Evolutionary conservation across 208 protist species (phyloP).

Genomic region (Crithidia acanthocephali): DNA sequence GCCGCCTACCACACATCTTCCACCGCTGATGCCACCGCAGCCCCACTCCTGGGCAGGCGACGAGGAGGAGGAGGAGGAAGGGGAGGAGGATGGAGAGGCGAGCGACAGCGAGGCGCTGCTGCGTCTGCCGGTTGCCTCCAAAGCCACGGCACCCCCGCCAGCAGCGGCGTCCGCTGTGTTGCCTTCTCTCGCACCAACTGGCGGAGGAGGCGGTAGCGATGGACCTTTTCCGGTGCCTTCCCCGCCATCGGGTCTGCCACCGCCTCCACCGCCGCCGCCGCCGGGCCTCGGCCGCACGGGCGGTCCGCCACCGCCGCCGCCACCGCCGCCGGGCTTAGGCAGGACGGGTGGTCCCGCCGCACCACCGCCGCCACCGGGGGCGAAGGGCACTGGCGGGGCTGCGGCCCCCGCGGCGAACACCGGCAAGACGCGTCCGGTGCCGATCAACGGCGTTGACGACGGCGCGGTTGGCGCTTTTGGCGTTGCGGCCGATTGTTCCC

Average conservation of each 20-base stretch:
- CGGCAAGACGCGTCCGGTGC: slow-evolving; percentile 55
- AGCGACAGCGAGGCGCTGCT: not conserved
- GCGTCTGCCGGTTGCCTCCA: too few species aligned
- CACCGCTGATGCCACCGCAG: not conserved
- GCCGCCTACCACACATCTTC: not conserved
- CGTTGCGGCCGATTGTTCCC: slow-evolving; percentile 1
- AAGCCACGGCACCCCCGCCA: not conserved
- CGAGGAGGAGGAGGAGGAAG: not conserved
- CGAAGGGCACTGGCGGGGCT: not conserved
- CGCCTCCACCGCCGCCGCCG: not conserved
- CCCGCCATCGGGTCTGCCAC: not conserved
- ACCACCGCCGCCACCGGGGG: slow-evolving; percentile 34
- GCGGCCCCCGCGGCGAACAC: slow-evolving; percentile 10
- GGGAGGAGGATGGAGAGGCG: not conserved
- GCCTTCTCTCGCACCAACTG: not conserved
- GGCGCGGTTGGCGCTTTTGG: slow-evolving; percentile 42
- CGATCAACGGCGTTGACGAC: slow-evolving; percentile 48
- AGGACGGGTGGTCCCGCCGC: slow-evolving; percentile 1
- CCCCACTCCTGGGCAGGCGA: not conserved
- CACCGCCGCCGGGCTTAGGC: slow-evolving; percentile 15
- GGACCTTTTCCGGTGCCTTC: not conserved
- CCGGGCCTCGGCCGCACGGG: not conserved
- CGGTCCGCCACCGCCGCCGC: not conserved
- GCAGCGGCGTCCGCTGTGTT: not conserved
- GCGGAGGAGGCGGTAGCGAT: not conserved